Evolutionary conservation across 2,329 filamentous ascomycete genomes (phyloP).

Genomic region (Capronia americana): DNA sequence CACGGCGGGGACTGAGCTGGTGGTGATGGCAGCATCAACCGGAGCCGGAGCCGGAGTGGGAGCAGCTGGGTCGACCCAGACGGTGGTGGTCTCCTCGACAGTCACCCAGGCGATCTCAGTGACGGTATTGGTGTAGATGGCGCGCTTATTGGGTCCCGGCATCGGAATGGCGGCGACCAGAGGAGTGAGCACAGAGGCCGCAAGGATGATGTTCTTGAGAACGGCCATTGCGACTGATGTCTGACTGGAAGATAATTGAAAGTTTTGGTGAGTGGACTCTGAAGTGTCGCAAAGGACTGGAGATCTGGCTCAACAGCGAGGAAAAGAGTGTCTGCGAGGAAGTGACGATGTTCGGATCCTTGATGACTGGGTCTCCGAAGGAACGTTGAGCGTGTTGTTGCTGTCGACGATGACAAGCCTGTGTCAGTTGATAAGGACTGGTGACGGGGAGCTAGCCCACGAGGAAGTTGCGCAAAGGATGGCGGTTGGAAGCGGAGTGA

Average conservation of each 20-base stretch:
- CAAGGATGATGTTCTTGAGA: conserved; percentile 38
- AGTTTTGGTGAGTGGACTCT: background rate
- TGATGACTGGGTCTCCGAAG: conserved; percentile 19
- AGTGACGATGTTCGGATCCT: background rate
- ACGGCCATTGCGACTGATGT: conserved; percentile 34
- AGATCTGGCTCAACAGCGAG: conserved; percentile 36
- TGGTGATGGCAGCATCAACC: conserved; percentile 12
- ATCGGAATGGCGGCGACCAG: conserved; percentile 33
- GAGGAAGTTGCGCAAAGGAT: conserved; percentile 30
- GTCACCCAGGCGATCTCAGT: conserved; percentile 38
- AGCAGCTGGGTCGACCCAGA: conserved; percentile 35
- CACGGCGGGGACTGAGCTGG: conserved; percentile 20
- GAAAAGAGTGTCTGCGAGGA: conserved; percentile 16
- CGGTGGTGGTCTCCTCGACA: conserved; percentile 37
- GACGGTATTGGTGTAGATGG: conserved; percentile 31
- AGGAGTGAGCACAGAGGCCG: conserved; percentile 36
- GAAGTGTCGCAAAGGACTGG: conserved; percentile 27
- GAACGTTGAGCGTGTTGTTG: conserved; percentile 16
- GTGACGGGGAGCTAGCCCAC: conserved; percentile 9
- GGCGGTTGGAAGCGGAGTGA: conserved; percentile 12
- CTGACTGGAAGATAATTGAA: conserved; percentile 1
- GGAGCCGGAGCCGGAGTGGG: conserved; percentile 19
- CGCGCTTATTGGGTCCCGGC: conserved; percentile 19
- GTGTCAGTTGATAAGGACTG: conserved; percentile 26
- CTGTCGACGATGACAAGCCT: conserved; percentile 36